Base-by-base conservation (phyloP, 148 eudicot species). In the Linanthus parryae region DNA sequence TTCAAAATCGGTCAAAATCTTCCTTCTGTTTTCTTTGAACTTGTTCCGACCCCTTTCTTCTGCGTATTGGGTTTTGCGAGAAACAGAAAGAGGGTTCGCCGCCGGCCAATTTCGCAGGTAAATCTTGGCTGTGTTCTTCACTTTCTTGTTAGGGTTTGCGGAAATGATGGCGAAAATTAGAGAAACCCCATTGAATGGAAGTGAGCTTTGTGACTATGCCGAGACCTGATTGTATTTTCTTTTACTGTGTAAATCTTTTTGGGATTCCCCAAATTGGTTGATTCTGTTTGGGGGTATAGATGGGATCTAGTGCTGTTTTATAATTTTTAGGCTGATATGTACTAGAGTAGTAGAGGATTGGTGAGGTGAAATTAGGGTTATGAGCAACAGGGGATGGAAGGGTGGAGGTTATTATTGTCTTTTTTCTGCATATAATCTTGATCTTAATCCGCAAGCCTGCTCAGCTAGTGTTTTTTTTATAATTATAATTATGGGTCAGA, bases 391-490 rank as follows among this genome's bases (percentile, higher is more conserved):
- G 50, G 22, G 59, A 31, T 2, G 14, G 46, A 10, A 22, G 47
- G 20, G 34, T 52, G n/a, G 40, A 33, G 67, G 74, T 54, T 58
- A 58, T 20, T 13, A 22, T 63, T 58, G 73, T 63, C 64, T 50
- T 62, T 43, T 42, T n/a, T 11, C 38, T 44, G 41, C 52, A 38
- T 30, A 22, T 66, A 44, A 29, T 22, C 0, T 22, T 58, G 26
- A 34, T 23, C 20, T 20, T 56, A 40, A 43, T 35, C 13, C 44
- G 36, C 29, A 57, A 52, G 41, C n/a, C 44, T 49, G 41, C n/a
- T n/a, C n/a, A n/a, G 57, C 56, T 45, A 58, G 41, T 52, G 4
- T 52, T 57, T 33, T 48, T 42, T 24, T 26, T 2, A 13, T 23
- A 48, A n/a, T n/a, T n/a, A n/a, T 13, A 46, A 59, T 58, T 34